phyloP scores from a whole-genome alignment of 140 eudicot species.

The Stevia rebaudiana region DNA sequence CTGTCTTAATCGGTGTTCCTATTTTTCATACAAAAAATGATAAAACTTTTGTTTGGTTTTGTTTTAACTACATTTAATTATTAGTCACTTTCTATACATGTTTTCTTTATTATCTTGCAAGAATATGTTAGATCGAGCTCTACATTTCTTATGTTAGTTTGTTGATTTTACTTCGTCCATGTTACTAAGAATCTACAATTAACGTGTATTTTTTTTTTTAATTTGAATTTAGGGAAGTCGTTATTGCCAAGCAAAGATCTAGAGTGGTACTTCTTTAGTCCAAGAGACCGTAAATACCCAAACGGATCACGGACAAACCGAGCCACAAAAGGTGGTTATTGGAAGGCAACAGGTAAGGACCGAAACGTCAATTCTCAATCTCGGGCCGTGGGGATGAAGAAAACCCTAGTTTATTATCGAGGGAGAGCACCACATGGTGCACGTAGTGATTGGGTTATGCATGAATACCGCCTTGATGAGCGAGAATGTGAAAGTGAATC shows the following conservation, averaged over 20 bases:
- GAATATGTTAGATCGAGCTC: not conserved
- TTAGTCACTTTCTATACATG: not conserved
- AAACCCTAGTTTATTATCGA: constrained; percentile 90
- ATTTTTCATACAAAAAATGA: not conserved
- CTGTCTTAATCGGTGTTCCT: not conserved
- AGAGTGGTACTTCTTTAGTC: constrained; percentile 99
- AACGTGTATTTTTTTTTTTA: not conserved
- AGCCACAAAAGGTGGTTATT: constrained; percentile 91
- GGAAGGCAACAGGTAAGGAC: constrained; percentile 99
- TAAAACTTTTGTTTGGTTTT: not conserved
- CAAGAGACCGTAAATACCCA: constrained; percentile 92
- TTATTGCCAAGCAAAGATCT: constrained; percentile 94
- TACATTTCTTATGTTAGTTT: not conserved
- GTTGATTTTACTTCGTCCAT: not conserved
- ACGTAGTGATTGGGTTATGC: constrained; percentile 97
- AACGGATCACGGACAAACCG: constrained; percentile 95
- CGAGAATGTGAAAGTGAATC: constrained; percentile 69
- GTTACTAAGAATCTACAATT: not conserved
- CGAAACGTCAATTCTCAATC: constrained; percentile 74
- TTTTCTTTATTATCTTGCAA: not conserved
- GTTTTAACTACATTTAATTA: not conserved
- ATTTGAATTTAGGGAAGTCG: constrained; percentile 53
- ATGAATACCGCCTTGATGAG: constrained; percentile 88
- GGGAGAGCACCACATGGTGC: constrained; percentile 99
- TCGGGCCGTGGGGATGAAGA: constrained; percentile 90